phyloP scores from a whole-genome alignment of 2,329 filamentous ascomycete species.

The Aphanocladium album region DNA sequence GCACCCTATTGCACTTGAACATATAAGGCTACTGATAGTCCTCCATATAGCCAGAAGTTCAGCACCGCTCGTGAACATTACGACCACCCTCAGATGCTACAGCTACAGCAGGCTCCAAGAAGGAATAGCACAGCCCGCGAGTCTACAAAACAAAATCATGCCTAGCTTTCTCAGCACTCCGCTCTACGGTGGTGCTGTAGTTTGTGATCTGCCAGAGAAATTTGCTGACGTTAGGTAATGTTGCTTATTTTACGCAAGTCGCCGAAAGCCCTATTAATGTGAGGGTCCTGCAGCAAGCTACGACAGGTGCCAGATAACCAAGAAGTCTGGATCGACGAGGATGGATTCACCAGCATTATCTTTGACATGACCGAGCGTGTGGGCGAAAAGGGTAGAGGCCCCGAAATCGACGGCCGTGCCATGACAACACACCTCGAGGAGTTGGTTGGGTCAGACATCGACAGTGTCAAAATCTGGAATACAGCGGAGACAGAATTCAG shows the following conservation, averaged over 20 bases:
- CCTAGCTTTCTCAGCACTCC: conserved; percentile 51
- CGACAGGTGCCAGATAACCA: conserved; percentile 81
- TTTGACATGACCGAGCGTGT: conserved; percentile 87
- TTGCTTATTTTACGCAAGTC: background rate
- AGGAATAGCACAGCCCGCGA: background rate
- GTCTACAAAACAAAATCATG: conserved; percentile 31
- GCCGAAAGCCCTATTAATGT: background rate
- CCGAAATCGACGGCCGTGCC: conserved; percentile 64
- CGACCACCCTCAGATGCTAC: background rate
- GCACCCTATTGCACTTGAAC: too few relatives aligned
- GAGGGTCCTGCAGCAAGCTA: conserved; percentile 51
- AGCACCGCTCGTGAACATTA: background rate
- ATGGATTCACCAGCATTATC: conserved; percentile 81
- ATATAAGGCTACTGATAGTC: background rate
- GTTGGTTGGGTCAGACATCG: conserved; percentile 58
- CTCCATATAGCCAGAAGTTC: background rate
- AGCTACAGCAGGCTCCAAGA: background rate
- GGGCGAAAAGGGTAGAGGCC: conserved; percentile 44
- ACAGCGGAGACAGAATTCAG: conserved; percentile 57
- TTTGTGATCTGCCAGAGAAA: conserved; percentile 59
- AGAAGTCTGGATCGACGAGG: conserved; percentile 82
- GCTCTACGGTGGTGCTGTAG: conserved; percentile 69
- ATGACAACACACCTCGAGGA: conserved; percentile 65
- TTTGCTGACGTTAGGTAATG: conserved; percentile 70
- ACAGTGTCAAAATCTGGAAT: conserved; percentile 62